Conservation (phyloP, 2,329 filamentous ascomycete species). For the Zasmidium cellare region DNA sequence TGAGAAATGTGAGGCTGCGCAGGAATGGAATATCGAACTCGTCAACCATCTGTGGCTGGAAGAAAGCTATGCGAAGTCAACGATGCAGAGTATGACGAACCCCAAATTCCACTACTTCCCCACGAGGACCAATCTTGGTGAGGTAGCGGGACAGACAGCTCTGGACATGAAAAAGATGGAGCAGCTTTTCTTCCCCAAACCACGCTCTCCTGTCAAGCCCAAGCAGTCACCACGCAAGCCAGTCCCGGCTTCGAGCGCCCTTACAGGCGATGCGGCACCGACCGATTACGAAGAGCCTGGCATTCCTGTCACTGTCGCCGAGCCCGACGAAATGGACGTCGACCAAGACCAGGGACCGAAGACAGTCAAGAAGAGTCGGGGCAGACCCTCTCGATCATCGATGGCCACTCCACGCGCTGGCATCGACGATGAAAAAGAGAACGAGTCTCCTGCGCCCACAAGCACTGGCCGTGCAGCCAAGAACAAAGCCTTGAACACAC, state of each 20-base stretch:
- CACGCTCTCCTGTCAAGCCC: constrained; percentile 29
- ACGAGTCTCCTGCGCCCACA: constrained; percentile 74
- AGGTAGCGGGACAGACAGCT: constrained; percentile 86
- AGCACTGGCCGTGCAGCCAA: constrained; percentile 81
- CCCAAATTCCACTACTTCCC: constrained; percentile 85
- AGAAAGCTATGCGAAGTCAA: constrained; percentile 91
- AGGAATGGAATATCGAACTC: constrained; percentile 87
- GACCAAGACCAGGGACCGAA: constrained; percentile 22
- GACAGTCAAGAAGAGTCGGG: constrained; percentile 29
- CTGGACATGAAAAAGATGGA: constrained; percentile 73
- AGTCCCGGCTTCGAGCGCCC: constrained; percentile 22
- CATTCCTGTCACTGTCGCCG: constrained; percentile 16
- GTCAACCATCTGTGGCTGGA: constrained; percentile 97
- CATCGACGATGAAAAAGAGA: constrained; percentile 66
- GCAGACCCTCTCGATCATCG: constrained; percentile 20
- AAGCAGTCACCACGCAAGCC: constrained; percentile 21
- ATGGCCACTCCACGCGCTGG: constrained; percentile 29
- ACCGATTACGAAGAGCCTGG: constrained; percentile 3
- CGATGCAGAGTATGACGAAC: constrained; percentile 70
- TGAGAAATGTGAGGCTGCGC: constrained; percentile 89
- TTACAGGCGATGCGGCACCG: constrained; percentile 3
- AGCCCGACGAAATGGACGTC: constrained; percentile 25
- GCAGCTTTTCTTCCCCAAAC: constrained; percentile 60
- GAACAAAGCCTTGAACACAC: constrained; percentile 68
- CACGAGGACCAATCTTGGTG: constrained; percentile 82